Conservation (phyloP, 176 grass and related monocot species). For the bread wheat (Triticum aestivum) region DNA sequence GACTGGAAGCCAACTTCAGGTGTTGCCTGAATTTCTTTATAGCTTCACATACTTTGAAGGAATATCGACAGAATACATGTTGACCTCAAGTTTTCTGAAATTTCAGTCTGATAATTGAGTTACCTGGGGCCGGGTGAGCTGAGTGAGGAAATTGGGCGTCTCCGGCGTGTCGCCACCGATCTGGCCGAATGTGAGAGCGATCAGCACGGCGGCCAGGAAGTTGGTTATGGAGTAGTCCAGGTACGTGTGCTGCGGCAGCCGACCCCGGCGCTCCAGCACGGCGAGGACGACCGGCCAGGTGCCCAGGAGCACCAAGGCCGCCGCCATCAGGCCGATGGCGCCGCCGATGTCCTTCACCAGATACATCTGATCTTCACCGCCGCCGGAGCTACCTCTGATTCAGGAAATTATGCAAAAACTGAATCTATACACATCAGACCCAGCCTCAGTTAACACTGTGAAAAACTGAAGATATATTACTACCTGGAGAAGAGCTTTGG, state of each 20-base stretch:
- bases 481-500: background rate
- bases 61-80: no score
- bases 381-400: background rate
- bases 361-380: constrained; percentile 45
- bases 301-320: constrained; percentile 69
- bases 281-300: constrained; percentile 96
- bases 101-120: background rate
- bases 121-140: constrained; percentile 56
- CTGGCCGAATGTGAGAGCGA: constrained; percentile 79
- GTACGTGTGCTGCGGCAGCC: constrained; percentile 93
- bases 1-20: background rate
- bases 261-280: constrained; percentile 76
- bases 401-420: background rate
- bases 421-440: background rate
- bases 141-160: constrained; percentile 83
- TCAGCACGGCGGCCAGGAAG: constrained; percentile 73
- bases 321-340: constrained; percentile 72
- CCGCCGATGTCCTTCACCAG: constrained; percentile 70
- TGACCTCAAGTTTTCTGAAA: no score
- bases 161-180: constrained; percentile 54
- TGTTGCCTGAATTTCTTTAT: background rate
- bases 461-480: background rate
- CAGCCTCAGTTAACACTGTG: background rate
- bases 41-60: no score
- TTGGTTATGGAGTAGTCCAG: constrained; percentile 85